phyloP scores from a whole-genome alignment of 164 flowering plant species.

The Tetracentron sinense region DNA sequence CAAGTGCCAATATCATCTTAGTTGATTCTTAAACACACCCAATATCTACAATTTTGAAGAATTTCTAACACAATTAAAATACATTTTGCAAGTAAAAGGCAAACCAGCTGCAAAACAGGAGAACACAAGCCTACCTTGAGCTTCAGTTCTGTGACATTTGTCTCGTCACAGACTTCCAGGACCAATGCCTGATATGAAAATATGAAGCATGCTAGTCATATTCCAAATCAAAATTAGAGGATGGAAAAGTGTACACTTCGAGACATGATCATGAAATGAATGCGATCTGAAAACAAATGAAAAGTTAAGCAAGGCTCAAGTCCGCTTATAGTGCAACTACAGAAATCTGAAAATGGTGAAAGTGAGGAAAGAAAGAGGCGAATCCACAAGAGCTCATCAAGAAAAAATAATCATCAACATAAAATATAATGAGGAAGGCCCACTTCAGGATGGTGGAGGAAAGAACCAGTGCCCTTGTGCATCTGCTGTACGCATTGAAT shows the following conservation, averaged over 20 bases:
- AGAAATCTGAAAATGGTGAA: no score
- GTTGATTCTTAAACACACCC: background rate
- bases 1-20: background rate
- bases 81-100: background rate
- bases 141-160: constrained; percentile 77
- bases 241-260: background rate
- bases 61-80: background rate
- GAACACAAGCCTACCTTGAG: constrained; percentile 46
- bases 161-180: constrained; percentile 78
- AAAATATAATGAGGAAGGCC: no score
- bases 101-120: background rate
- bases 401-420: no score
- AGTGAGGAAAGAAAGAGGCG: no score
- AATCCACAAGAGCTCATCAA: no score
- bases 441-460: no score
- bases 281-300: no score
- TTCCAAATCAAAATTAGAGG: background rate
- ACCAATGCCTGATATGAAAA: constrained; percentile 47
- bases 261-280: no score
- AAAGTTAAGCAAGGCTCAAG: no score
- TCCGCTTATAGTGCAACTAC: no score
- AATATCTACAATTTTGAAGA: background rate
- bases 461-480: no score
- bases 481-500: no score
- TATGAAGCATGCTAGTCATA: background rate